Evolutionary conservation across 2,329 filamentous ascomycete species (phyloP), one percentile per base, ranked within the genome.

Genomic region (Cladophialophora bantiana): DNA sequence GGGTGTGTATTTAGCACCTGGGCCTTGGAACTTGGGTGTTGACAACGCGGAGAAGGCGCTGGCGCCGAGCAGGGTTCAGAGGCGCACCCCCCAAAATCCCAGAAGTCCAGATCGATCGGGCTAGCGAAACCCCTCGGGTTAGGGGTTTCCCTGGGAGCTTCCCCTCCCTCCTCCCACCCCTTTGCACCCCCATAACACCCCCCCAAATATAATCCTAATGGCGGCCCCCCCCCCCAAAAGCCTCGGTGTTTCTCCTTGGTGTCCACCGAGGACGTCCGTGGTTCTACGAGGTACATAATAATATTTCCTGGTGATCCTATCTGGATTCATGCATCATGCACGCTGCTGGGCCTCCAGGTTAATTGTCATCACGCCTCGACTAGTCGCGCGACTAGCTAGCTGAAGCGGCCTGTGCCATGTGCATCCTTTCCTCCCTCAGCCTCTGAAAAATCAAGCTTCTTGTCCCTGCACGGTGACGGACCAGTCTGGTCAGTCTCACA

Each of bases 351-450:
- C 45, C 45, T n/a, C 20, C 31, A 26, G 20, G 15, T 26, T 50
- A 26, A 50, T 50, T 50, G 45, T 50, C 45, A 50, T 50, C 45
- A 12, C 3, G 45, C 9, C 45, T 26, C 4, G 20, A 12, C 45
- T 50, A 12, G 2, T 50, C 26, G 45, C 26, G 45, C 45, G 18
- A 50, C 4, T 50, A 50, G 20, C 4, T 50, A 50, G 20, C 45
- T 50, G 20, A 50, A 26, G 20, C 26, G 45, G 7, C 45, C 31
- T 50, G 45, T 50, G 45, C 20, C 45, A 50, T 50, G 45, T 50
- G 45, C 45, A 26, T 26, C 20, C 45, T 50, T 31, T 10, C 7
- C 12, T 15, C 9, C 20, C 13, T 50, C 20, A 50, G 45, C 45
- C 13, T 50, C 20, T 18, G 18, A 13, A 26, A 50, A 50, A 31